A percentile compares a stretch with the other conserved stretches of the same genome.
Evolutionary conservation across 495 filamentous ascomycete genomes (phyloP).

Genomic region (Xylaria castorea): DNA sequence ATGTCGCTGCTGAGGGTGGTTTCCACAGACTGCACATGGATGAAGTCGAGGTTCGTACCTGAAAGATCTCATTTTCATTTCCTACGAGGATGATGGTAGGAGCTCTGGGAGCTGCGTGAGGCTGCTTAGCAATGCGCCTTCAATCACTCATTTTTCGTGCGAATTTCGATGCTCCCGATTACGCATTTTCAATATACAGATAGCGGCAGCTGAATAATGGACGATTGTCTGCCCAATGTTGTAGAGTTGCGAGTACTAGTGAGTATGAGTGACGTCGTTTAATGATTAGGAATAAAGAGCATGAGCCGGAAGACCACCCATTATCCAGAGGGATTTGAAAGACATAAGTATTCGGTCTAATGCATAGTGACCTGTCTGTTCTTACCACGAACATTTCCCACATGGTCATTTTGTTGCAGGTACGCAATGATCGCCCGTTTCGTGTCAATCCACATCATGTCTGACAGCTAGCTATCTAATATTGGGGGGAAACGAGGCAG

Average conservation of each 20-base stretch:
- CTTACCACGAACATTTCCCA: background rate
- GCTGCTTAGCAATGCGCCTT: background rate
- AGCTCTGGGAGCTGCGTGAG: background rate
- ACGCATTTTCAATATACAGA: background rate
- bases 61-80: background rate
- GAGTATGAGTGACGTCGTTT: background rate
- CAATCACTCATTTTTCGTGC: background rate
- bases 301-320: background rate
- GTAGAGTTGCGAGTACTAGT: background rate
- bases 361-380: background rate
- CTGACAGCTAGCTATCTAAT: background rate
- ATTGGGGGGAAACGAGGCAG: background rate
- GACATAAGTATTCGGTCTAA: background rate
- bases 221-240: background rate
- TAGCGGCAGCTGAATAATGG: slow-evolving; percentile 1
- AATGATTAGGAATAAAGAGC: background rate
- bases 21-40: slow-evolving; percentile 46
- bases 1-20: slow-evolving; percentile 59
- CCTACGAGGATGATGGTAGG: background rate
- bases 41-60: slow-evolving; percentile 7
- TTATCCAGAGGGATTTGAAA: background rate
- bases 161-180: background rate
- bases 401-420: background rate
- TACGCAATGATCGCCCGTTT: background rate
- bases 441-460: background rate